Conservation (phyloP, 2,329 filamentous ascomycete species). For the Penicillium sp. region DNA sequence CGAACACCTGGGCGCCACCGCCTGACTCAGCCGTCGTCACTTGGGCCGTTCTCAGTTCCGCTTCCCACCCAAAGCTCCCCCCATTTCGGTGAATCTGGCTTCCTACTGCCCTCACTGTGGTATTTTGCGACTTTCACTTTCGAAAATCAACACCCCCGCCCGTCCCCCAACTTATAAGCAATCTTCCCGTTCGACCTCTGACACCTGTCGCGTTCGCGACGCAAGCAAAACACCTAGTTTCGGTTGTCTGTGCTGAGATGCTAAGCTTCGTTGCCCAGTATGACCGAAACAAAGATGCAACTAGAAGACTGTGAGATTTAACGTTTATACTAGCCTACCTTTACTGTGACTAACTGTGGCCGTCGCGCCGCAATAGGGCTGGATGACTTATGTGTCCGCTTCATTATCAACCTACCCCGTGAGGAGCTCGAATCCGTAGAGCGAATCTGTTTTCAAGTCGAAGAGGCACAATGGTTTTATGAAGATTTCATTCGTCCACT, state of each 20-base stretch:
- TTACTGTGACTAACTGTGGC: slow-evolving; percentile 15
- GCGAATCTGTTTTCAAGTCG: slow-evolving; percentile 96
- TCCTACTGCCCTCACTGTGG: neutral
- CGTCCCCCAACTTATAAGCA: neutral
- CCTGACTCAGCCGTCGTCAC: slow-evolving; percentile 18
- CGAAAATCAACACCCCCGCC: neutral
- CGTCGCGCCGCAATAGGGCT: slow-evolving; percentile 62
- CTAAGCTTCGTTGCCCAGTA: slow-evolving; percentile 59
- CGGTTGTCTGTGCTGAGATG: slow-evolving; percentile 54
- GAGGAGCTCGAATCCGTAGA: slow-evolving; percentile 88
- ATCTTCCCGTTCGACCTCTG: slow-evolving; percentile 4
- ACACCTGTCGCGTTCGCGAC: slow-evolving; percentile 21
- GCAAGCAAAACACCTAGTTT: slow-evolving; percentile 23
- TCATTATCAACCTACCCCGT: slow-evolving; percentile 93
- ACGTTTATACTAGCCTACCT: neutral
- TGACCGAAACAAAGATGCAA: slow-evolving; percentile 77
- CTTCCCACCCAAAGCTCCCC: neutral
- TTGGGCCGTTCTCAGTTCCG: slow-evolving; percentile 16
- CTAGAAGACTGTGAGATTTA: slow-evolving; percentile 76
- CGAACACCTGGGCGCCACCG: slow-evolving; percentile 7
- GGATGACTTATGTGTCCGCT: slow-evolving; percentile 96
- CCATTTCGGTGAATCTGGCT: neutral
- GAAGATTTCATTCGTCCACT: slow-evolving; percentile 96
- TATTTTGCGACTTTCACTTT: neutral
- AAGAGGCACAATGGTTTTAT: slow-evolving; percentile 99